Conservation (phyloP, 2,329 filamentous ascomycete species). For the Zymoseptoria crescenta region DNA sequence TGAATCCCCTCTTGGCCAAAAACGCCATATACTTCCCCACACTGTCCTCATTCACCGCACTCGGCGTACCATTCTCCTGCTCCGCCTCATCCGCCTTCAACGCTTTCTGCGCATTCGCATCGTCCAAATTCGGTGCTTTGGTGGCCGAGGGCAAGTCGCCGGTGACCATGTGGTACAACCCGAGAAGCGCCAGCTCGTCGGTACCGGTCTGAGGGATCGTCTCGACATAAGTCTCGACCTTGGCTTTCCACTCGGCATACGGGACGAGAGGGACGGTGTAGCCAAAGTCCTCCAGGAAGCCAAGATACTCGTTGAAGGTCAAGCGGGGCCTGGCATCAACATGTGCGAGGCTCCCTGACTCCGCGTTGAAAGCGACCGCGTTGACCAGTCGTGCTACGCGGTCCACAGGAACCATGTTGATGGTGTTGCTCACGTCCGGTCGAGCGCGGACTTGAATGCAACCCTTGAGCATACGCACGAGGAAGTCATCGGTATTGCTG, state of each 20-base stretch:
- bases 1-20: constrained; percentile 55
- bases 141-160: constrained; percentile 62
- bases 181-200: constrained; percentile 65
- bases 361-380: constrained; percentile 58
- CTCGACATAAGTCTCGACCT: constrained; percentile 61
- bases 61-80: constrained; percentile 44
- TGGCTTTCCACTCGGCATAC: constrained; percentile 61
- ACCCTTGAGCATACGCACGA: constrained; percentile 78
- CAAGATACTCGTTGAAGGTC: constrained; percentile 70
- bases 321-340: constrained; percentile 74
- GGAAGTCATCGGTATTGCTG: constrained; percentile 80
- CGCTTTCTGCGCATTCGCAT: constrained; percentile 57
- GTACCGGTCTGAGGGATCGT: constrained; percentile 46
- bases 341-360: constrained; percentile 52
- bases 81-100: constrained; percentile 56
- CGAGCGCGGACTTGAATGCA: constrained; percentile 69
- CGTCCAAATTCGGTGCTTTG: constrained; percentile 66
- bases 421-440: constrained; percentile 73
- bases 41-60: constrained; percentile 51
- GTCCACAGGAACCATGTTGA: constrained; percentile 82
- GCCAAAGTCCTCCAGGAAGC: constrained; percentile 61
- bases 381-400: constrained; percentile 77
- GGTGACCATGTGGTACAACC: constrained; percentile 66
- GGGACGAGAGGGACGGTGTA: constrained; percentile 59
- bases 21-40: constrained; percentile 59